Evolutionary conservation across 768 basidiomycete species (phyloP).

Genomic region (Lentinula sp.): DNA sequence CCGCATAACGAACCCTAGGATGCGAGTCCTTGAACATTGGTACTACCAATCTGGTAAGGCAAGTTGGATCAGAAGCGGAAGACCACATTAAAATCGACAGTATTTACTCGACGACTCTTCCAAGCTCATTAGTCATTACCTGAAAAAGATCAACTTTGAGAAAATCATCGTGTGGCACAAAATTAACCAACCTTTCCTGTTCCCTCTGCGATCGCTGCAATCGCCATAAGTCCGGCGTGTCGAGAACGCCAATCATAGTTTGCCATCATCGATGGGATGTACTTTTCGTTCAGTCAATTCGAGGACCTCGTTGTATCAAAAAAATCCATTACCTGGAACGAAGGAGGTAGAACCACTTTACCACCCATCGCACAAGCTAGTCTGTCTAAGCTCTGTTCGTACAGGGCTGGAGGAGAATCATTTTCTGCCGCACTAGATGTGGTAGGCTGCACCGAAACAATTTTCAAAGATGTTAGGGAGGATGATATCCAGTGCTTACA

Average conservation of each 20-base stretch:
- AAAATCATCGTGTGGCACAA: background rate
- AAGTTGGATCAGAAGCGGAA: background rate
- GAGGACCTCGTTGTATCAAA: background rate
- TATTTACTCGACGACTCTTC: constrained; percentile 74
- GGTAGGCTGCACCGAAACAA: constrained; percentile 42
- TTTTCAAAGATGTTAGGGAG: background rate
- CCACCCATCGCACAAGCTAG: constrained; percentile 79
- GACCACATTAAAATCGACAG: background rate
- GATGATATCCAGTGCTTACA: constrained; percentile 33
- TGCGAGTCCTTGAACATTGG: constrained; percentile 78
- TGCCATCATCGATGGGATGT: constrained; percentile 76
- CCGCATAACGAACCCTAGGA: constrained; percentile 70
- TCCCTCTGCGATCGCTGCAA: constrained; percentile 82
- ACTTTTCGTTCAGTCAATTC: constrained; percentile 21
- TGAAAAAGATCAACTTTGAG: constrained; percentile 15
- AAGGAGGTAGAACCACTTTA: constrained; percentile 64
- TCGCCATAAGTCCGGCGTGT: constrained; percentile 84
- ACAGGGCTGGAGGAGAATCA: constrained; percentile 65
- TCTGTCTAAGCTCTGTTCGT: constrained; percentile 80
- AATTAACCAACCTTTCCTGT: constrained; percentile 51
- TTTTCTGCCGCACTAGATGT: constrained; percentile 51
- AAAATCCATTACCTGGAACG: constrained; percentile 47
- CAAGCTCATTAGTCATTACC: constrained; percentile 79
- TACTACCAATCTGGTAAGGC: constrained; percentile 50
- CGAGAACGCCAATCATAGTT: constrained; percentile 81